Evolutionary conservation across 768 basidiomycete species (phyloP), one percentile per base, ranked within the genome.

Genomic region (Tricholoma flavovirens): DNA sequence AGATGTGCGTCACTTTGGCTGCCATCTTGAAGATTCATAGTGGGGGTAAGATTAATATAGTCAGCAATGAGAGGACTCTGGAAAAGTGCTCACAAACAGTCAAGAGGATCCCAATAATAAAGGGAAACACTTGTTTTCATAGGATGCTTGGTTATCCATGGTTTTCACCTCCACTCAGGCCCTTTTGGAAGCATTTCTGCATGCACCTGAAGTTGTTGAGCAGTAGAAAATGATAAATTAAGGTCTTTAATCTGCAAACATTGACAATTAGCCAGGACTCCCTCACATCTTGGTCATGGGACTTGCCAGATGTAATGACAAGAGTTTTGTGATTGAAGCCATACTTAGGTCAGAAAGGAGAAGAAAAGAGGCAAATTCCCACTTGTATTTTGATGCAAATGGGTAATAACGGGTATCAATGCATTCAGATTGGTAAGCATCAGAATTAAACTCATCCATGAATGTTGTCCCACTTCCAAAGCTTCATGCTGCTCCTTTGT

Each of bases 281-380:
- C n/a, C 54, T 43, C 19, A 22, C 3, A 38, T 33, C 12, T 51
- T 38, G 24, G 24, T 26, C 5, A 5, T 10, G 19, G 33, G 15
- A 51, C 17, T 51, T 55, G 72, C 68, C 33, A 67, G 30, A 43
- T 64, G 30, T 22, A 74, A 62, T 5, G 56, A 54, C 24, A 73
- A 49, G 35, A 73, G 68, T 14, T 64, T 54, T 29, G 69, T 58
- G 9, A 71, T 67, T 5, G 56, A 59, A 10, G 58, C 54, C 68
- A 71, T 67, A 36, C 68, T 71, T 40, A 74, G 54, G 17, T 57
- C 45, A 5, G 67, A 69, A 4, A 52, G 55, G 15, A 67, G 53
- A 0, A 73, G 62, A 57, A 66, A 73, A 5, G 57, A 63, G 7
- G 62, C 69, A 4, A 72, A 32, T 58, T 73, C 62, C 72, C 72